Evolutionary conservation across 2,329 filamentous ascomycete genomes (phyloP), one percentile per base, ranked within the genome.

Genomic region (Apiospora aurea): DNA sequence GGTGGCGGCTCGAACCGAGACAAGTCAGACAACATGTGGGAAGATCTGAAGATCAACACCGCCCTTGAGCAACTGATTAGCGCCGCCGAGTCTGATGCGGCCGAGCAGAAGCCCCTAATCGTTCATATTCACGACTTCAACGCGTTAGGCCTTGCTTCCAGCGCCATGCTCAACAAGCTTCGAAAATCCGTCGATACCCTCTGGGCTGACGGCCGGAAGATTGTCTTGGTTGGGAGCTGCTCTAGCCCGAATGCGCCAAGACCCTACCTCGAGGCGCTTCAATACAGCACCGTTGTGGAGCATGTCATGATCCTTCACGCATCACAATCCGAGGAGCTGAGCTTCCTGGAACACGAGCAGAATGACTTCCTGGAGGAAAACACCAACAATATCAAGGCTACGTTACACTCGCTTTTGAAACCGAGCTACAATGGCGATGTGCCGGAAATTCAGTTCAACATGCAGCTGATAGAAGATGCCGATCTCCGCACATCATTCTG

Each of bases 151-250:
- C 88, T 89, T 78, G 91, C 93, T 0, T 81, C 88, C 7, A 90
- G 94, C 72, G 74, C 71, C 29, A 94, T 94, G 14, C 86, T 89
- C 1, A 87, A 88, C 29, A 90, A 92, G 72, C 83, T 99, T 16
- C 90, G 93, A 70, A 87, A 89, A 67, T 85, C 93, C 8, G 89
- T 97, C 38, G 92, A 95, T 76, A 88, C 89, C 72, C 87, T 92
- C 72, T 93, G 95, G 85, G 87, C 88, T 70, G 87, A 89, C 51
- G 95, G 95, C 5, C 88, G 91, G 75, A 89, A 89, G 72, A 88
- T 97, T 69, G 87, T 95, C 71, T 87, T 98, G 24, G 83, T 98
- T 44, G 96, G 95, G n/a, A 94, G 93, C 7, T 92, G 92, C 13
- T 87, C 91, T 34, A 87, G 86, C 0, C 86, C 88, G 24, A 85